These are phyloP conservation scores for Linderina pennispora DNA, from an alignment of 192 early-diverging fungal species.

Conservation along the genomic window DNA sequence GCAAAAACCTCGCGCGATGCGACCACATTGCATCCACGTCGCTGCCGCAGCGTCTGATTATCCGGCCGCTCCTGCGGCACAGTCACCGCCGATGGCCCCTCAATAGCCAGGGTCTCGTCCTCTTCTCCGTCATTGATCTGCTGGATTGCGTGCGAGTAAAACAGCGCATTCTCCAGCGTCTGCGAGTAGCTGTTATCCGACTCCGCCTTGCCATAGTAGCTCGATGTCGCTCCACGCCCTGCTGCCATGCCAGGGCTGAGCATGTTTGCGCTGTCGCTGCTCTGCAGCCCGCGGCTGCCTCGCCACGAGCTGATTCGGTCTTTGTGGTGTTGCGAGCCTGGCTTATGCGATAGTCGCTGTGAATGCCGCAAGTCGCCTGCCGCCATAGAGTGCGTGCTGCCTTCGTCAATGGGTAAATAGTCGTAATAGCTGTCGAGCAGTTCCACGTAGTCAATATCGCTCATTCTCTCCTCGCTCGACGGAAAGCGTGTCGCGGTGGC, in stretches of 20 bases:
- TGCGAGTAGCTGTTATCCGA: conserved; percentile 32
- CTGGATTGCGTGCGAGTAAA: conserved; percentile 39
- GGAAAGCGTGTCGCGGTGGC: too few relatives aligned
- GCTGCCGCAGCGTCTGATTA: conserved; percentile 40
- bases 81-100: too few relatives aligned
- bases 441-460: conserved; percentile 13
- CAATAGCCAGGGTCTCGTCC: too few relatives aligned
- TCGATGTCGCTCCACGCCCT: background rate
- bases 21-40: conserved; percentile 34
- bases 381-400: too few relatives aligned
- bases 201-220: background rate
- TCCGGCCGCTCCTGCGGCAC: conserved; percentile 30
- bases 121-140: conserved; percentile 35
- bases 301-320: too few relatives aligned
- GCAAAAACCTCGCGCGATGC: conserved; percentile 39
- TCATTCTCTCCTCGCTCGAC: too few relatives aligned
- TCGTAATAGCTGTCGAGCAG: conserved; percentile 31
- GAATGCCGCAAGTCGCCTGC: too few relatives aligned
- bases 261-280: too few relatives aligned
- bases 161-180: conserved; percentile 42
- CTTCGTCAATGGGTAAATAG: conserved; percentile 16
- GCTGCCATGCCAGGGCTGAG: too few relatives aligned
- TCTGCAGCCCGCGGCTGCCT: too few relatives aligned
- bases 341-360: too few relatives aligned
- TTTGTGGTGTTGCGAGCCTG: too few relatives aligned